phyloP scores from a whole-genome alignment of 2,329 filamentous ascomycete genomes.

The Fusarium sacchari region DNA sequence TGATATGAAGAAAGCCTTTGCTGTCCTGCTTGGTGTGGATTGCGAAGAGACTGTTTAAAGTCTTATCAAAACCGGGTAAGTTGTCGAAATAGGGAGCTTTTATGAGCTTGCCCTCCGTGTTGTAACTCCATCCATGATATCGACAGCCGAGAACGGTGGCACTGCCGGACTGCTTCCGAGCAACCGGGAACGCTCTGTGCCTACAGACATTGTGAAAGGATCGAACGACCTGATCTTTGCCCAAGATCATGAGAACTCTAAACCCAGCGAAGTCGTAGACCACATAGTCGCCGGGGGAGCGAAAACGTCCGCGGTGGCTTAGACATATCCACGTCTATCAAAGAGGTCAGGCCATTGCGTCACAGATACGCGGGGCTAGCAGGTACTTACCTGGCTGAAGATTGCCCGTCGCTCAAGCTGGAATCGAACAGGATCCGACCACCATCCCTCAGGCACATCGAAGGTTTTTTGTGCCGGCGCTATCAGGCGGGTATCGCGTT shows the following conservation, averaged over 20 bases:
- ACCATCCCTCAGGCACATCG: background rate
- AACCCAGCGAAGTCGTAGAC: background rate
- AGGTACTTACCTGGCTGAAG: background rate
- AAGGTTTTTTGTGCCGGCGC: rapidly evolving
- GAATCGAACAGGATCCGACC: background rate
- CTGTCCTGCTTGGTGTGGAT: background rate
- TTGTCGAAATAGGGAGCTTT: background rate
- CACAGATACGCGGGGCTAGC: too few species aligned
- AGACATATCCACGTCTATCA: background rate
- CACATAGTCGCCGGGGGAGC: background rate
- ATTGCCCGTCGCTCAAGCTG: background rate
- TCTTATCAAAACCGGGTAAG: background rate
- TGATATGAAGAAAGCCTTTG: background rate
- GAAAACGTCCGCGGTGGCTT: background rate
- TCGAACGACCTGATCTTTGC: background rate
- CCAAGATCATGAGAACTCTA: background rate
- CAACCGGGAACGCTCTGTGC: background rate
- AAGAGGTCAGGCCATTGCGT: background rate
- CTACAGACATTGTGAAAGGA: slow-evolving; percentile 4
- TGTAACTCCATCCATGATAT: slow-evolving; percentile 9
- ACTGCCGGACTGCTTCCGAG: background rate
- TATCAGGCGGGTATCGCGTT: rapidly evolving
- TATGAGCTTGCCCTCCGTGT: background rate
- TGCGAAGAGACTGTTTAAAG: background rate
- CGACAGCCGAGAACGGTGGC: background rate